Conservation (phyloP, 78 protist species). For the Isochrysis galbana region DNA sequence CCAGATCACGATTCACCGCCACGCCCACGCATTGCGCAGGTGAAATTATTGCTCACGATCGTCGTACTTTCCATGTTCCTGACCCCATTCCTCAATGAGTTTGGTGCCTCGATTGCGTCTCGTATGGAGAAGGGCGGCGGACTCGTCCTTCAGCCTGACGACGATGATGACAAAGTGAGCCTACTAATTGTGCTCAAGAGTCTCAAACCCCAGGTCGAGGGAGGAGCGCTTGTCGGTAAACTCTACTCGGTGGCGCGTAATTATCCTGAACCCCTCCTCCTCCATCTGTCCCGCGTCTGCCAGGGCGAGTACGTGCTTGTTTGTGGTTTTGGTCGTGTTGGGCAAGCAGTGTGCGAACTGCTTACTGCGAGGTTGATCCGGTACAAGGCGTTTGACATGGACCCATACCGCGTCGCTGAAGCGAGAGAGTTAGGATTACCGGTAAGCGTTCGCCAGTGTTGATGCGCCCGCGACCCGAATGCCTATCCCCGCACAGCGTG, state of each 20-base stretch:
- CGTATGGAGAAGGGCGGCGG: neutral
- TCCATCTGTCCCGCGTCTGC: too few species aligned
- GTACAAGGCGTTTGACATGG: neutral
- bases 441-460: too few species aligned
- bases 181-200: too few species aligned
- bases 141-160: neutral
- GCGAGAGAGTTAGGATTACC: too few species aligned
- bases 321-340: slow-evolving; percentile 9
- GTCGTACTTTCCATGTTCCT: slow-evolving; percentile 16
- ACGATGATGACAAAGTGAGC: too few species aligned
- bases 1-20: neutral
- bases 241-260: too few species aligned
- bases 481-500: too few species aligned
- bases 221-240: too few species aligned
- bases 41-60: neutral
- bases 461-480: too few species aligned
- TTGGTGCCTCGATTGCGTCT: neutral
- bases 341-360: neutral
- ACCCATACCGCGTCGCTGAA: neutral
- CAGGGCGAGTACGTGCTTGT: slow-evolving; percentile 4
- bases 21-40: neutral
- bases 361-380: neutral
- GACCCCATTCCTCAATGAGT: slow-evolving; percentile 21
- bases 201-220: too few species aligned
- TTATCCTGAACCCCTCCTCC: too few species aligned